phyloP scores from a whole-genome alignment of 1,139 yeast species.

The Yamadazyma mexicana region DNA sequence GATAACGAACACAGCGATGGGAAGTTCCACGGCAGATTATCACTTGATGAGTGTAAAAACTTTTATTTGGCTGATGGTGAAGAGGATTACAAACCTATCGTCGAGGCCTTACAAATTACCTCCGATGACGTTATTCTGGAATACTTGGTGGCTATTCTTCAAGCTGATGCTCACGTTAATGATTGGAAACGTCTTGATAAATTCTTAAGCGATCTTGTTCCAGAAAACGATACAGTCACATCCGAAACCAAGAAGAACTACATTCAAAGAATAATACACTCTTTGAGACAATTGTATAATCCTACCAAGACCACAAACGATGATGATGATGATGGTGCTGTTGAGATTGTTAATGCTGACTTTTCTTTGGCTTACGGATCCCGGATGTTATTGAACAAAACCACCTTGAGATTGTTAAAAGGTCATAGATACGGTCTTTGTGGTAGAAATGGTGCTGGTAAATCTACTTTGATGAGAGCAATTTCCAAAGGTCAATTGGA shows the following conservation, averaged over 20 bases:
- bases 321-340: constrained; percentile 63
- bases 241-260: constrained; percentile 41
- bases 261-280: constrained; percentile 47
- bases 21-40: constrained; percentile 73
- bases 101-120: constrained; percentile 23
- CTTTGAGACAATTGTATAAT: constrained; percentile 65
- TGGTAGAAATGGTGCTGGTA: constrained; percentile 99
- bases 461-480: constrained; percentile 95
- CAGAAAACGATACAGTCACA: constrained; percentile 24
- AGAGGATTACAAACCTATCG: constrained; percentile 23
- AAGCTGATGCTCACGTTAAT: constrained; percentile 80
- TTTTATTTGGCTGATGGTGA: constrained; percentile 36
- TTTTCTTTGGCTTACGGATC: constrained; percentile 97
- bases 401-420: constrained; percentile 79
- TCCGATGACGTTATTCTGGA: constrained; percentile 35
- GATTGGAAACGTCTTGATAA: constrained; percentile 80
- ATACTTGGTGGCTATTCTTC: constrained; percentile 58
- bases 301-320: constrained; percentile 55
- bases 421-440: constrained; percentile 98
- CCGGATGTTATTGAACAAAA: constrained; percentile 92
- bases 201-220: constrained; percentile 50
- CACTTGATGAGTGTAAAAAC: constrained; percentile 52
- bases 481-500: constrained; percentile 96
- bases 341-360: constrained; percentile 89
- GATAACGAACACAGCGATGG: constrained; percentile 66